A percentile compares a stretch with the other conserved stretches of the same genome.
These are phyloP conservation scores for Trichoderma sp. DNA, from an alignment of 2,329 filamentous ascomycete species.

Conservation along the genomic window DNA sequence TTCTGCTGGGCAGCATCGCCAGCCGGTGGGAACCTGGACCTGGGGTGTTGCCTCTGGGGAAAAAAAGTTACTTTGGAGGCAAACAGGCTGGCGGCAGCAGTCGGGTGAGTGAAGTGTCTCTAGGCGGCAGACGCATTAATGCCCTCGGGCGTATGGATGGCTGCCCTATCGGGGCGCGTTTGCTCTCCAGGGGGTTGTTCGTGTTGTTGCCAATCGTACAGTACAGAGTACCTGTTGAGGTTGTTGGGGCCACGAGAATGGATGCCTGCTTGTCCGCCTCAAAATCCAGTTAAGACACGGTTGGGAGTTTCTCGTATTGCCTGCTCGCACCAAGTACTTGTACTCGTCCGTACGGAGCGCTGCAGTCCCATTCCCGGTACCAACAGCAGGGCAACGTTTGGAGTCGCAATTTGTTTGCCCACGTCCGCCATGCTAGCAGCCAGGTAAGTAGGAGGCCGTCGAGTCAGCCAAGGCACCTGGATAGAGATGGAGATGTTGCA, in stretches of 20 bases:
- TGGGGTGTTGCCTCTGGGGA: not conserved
- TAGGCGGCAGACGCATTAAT: constrained; percentile 13
- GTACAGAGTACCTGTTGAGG: not conserved
- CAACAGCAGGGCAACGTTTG: constrained; percentile 1
- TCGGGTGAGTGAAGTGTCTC: not conserved
- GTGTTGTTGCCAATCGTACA: not conserved
- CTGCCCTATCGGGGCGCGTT: not conserved
- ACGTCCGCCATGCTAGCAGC: not conserved
- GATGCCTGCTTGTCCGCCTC: not conserved
- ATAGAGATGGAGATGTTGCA: not conserved
- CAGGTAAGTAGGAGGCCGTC: not conserved
- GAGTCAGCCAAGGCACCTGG: not conserved
- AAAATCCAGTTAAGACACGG: not conserved
- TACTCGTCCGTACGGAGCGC: not conserved
- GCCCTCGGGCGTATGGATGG: constrained; percentile 13
- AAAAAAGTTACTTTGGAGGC: not conserved
- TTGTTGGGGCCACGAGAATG: constrained; percentile 10
- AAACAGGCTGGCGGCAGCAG: not conserved
- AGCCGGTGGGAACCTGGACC: not conserved
- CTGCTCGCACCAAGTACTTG: not conserved
- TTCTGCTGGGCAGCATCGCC: constrained; percentile 10
- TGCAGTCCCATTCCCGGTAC: not conserved
- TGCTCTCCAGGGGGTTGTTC: not conserved
- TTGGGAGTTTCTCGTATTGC: not conserved
- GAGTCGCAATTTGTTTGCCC: not conserved